Evolutionary conservation across 345 rosid genomes (phyloP).

Genomic region (Boechera stricta): DNA sequence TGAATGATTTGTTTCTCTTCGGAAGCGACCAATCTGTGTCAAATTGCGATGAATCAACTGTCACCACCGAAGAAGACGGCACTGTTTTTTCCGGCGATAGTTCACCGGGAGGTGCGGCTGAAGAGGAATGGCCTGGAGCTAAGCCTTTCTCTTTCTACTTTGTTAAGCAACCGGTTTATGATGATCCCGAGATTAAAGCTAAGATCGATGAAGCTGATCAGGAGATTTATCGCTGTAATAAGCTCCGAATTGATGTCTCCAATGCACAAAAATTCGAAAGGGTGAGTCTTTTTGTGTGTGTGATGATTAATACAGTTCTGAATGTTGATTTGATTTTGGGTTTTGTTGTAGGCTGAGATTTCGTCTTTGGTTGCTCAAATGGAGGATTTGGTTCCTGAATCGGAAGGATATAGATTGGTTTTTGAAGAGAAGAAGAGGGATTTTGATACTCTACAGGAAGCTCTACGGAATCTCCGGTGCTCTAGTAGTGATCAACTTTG

Average conservation of each 20-base stretch:
- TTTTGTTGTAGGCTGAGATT: slow-evolving; percentile 47
- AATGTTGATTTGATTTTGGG: neutral
- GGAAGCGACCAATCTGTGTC: slow-evolving; percentile 58
- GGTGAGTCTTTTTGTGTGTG: slow-evolving; percentile 50
- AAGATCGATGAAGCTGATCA: slow-evolving; percentile 68
- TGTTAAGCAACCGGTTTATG: slow-evolving; percentile 55
- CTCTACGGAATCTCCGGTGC: slow-evolving; percentile 70
- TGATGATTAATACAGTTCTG: neutral
- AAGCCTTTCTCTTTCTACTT: slow-evolving; percentile 63
- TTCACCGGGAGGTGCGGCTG: slow-evolving; percentile 61
- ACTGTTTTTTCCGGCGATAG: slow-evolving; percentile 53
- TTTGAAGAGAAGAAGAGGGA: slow-evolving; percentile 69
- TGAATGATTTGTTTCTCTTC: slow-evolving; percentile 53
- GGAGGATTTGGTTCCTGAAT: slow-evolving; percentile 46
- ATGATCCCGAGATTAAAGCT: slow-evolving; percentile 66
- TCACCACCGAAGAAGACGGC: slow-evolving; percentile 50
- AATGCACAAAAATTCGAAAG: slow-evolving; percentile 54
- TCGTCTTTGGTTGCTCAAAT: slow-evolving; percentile 50
- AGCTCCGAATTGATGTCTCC: slow-evolving; percentile 50
- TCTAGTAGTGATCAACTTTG: slow-evolving; percentile 49
- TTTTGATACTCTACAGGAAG: slow-evolving; percentile 73
- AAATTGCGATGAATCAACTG: slow-evolving; percentile 49
- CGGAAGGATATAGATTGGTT: slow-evolving; percentile 50
- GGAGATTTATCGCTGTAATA: slow-evolving; percentile 61
- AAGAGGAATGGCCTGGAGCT: slow-evolving; percentile 63